Base-by-base conservation (phyloP, 805 yeast species). In the Kodamaea sagamina region DNA sequence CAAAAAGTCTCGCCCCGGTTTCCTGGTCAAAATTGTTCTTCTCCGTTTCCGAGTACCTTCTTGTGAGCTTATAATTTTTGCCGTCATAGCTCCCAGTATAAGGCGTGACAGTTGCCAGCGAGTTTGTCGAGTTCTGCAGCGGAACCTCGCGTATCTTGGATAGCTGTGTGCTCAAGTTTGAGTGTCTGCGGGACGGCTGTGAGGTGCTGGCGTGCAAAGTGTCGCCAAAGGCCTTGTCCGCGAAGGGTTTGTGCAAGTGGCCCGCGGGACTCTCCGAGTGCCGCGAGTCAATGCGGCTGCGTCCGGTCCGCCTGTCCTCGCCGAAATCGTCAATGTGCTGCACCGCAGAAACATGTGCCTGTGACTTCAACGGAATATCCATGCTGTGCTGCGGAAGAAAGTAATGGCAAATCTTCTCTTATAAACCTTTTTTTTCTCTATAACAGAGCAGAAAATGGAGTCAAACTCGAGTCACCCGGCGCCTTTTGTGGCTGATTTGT, bases 31-130 rank as follows among this genome's bases (percentile, higher is more conserved):
- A 84, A 47, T 81, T 80, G 26, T 75, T 73, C 31, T 78, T 75
- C 52, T 83, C 89, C 16, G 75, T 76, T 49, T 82, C 89, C 2
- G 89, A 83, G 53, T 75, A 82, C 0, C 82, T 79, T 52, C 84
- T 67, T 9, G 77, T 69, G 31, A 78, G 53, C 25, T 42, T 36
- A 16, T 35, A 35, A 24, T 35, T 35, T 17, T 35, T 35, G 13
- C 34, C 31, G 32, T 40, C 43, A 17, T 18, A 35, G 10, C 39
- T 32, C 5, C 42, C 28, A 8, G 38, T 27, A 11, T 25, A 27
- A 8, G 43, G 43, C 26, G 43, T 40, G 12, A 29, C 25, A 11
- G 38, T 40, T 6, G 27, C 38, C 38, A 24, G 27, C 9, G 38
- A 35, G 17, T 40, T 40, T 4, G 43, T 32, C 4, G 43, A 40